These are phyloP conservation scores for Bolboschoenoplectus hybrid DNA, from an alignment of 202 grass and related monocot species.

Conservation along the genomic window DNA sequence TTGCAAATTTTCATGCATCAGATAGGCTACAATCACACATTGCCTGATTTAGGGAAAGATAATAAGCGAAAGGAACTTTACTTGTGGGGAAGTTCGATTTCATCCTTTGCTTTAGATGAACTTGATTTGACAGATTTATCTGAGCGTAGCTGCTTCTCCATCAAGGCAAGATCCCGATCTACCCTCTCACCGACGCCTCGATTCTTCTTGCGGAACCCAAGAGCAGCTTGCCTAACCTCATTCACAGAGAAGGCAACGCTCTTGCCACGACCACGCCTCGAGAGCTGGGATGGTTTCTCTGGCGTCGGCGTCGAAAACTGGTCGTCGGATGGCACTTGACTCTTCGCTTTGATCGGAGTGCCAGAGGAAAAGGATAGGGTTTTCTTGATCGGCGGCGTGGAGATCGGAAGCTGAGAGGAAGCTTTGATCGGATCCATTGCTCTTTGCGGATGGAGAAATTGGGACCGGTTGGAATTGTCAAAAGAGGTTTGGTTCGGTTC, in stretches of 20 bases:
- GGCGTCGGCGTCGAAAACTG: slow-evolving; percentile 43
- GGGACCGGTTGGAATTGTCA: background rate
- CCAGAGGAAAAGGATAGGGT: background rate
- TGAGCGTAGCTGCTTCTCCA: slow-evolving; percentile 52
- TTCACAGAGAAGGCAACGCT: slow-evolving; percentile 72
- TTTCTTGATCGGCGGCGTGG: slow-evolving; percentile 30
- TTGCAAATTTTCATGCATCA: background rate
- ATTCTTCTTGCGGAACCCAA: slow-evolving; percentile 41
- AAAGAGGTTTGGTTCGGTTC: slow-evolving; percentile 9
- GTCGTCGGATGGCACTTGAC: background rate
- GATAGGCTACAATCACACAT: background rate
- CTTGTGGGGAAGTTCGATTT: slow-evolving; percentile 64
- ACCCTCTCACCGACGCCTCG: background rate
- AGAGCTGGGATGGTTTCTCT: slow-evolving; percentile 49
- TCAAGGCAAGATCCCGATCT: slow-evolving; percentile 47
- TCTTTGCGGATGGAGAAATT: background rate
- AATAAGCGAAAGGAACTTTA: slow-evolving; percentile 26
- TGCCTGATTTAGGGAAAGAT: background rate
- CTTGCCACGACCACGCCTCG: slow-evolving; percentile 24
- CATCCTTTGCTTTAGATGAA: slow-evolving; percentile 40
- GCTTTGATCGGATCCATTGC: slow-evolving; percentile 16
- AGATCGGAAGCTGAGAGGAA: background rate
- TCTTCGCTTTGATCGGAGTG: slow-evolving; percentile 25
- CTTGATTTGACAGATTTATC: slow-evolving; percentile 20
- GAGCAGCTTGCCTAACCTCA: slow-evolving; percentile 54